Percentiles rank a stretch among this genome's conserved stretches.
These are phyloP conservation scores for Volvox reticuliferus DNA, from an alignment of 139 green algal species.

Conservation along the genomic window DNA sequence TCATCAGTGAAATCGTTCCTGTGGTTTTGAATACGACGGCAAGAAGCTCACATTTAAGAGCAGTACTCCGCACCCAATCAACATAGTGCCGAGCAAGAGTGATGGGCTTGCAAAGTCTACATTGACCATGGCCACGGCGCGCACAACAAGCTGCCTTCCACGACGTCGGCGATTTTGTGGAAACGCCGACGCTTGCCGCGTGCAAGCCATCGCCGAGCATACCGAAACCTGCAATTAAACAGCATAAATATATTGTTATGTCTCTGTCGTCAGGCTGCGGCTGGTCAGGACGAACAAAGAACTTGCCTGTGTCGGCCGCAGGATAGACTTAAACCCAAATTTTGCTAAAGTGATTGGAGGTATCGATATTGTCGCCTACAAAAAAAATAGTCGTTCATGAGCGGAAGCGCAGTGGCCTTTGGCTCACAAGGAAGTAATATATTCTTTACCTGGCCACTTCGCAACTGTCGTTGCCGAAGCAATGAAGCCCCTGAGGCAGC, in stretches of 20 bases:
- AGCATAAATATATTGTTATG: no score
- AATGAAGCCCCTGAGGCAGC: constrained; percentile 2
- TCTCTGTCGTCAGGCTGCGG: no score
- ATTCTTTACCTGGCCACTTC: not conserved
- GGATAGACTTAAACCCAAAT: not conserved
- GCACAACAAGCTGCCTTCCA: constrained; percentile 19
- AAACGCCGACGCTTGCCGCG: not conserved
- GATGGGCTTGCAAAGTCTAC: constrained; percentile 76
- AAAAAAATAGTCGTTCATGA: not conserved
- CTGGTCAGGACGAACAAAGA: not conserved
- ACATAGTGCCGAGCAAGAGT: constrained; percentile 64
- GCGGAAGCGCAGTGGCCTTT: not conserved
- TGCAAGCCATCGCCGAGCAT: not conserved
- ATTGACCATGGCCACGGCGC: constrained; percentile 74
- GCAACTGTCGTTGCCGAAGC: not conserved
- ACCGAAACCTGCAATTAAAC: not conserved
- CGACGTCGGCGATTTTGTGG: not conserved
- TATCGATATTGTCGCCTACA: not conserved
- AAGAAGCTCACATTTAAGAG: constrained; percentile 66
- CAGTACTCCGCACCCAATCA: constrained; percentile 73
- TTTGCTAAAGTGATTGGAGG: not conserved
- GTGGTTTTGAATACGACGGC: not conserved
- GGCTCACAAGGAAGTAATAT: not conserved
- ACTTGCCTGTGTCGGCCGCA: constrained; percentile 17
- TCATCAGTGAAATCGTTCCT: not conserved